Evolutionary conservation across 2,329 filamentous ascomycete genomes (phyloP), one percentile per base, ranked within the genome.

Genomic region (Diatrype stigma): DNA sequence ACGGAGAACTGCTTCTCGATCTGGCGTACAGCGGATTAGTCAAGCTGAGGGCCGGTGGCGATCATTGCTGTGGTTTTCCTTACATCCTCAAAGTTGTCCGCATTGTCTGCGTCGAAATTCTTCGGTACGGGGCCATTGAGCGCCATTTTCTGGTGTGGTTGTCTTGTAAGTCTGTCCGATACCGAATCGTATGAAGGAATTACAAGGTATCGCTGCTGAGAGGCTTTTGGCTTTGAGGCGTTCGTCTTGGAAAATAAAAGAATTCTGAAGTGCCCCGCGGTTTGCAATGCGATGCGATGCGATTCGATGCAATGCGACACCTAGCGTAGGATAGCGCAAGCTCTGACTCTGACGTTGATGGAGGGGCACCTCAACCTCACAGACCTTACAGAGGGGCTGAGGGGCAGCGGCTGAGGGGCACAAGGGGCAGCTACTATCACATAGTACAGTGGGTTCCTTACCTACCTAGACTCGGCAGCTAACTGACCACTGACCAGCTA

Each of bases 1-100:
- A 99, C 94, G 28, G 94, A 94, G 66, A 99, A 99, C 72, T 97
- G 94, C 80, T 96, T 96, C 81, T 99, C 94, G 69, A 99, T 96
- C 89, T 96, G 59, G 40, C 28, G 32, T 16, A 37, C 12, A 6
- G 40, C 22, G 12, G 26, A 23, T 22, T 16, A 8, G 19, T 16
- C 2, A 30, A 40, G 51, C 48, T 53, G 47, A n/a, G n/a, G n/a
- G n/a, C n/a, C n/a, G n/a, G n/a, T n/a, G n/a, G n/a, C n/a, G n/a
- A n/a, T 30, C 6, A 45, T n/a, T n/a, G 22, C 3, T 28, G 17
- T 51, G 42, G 46, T 52, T 30, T 32, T 11, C 28, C 63, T 58
- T 56, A 66, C 64, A 50, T 66, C 64, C 52, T 66, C 63, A 2
- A 64, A 45, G 46, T 66, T 66, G 44, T 63, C 59, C 26, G 64